These are phyloP conservation scores for Ochetophila trinervis DNA, from an alignment of 306 rosid species.

Conservation along the genomic window DNA sequence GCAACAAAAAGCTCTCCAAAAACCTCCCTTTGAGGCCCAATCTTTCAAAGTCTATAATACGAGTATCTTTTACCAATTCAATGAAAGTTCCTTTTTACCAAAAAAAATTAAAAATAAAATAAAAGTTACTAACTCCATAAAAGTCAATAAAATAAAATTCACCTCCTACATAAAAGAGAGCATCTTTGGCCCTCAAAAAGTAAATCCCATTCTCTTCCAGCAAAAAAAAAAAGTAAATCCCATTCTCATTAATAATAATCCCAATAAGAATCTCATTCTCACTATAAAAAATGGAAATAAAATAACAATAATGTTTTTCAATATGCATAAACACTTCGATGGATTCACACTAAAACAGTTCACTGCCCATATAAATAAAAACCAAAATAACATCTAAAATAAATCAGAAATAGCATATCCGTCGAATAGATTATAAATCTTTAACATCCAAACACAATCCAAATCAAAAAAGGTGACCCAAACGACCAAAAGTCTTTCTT, in stretches of 20 bases:
- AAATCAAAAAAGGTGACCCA: neutral
- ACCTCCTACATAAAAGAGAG: neutral
- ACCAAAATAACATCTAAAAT: neutral
- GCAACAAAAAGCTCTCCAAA: neutral
- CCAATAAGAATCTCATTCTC: constrained; percentile 1
- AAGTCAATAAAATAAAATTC: neutral
- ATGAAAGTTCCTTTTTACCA: too few relatives aligned
- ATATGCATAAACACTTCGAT: constrained; percentile 19
- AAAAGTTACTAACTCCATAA: neutral
- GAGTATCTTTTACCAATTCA: neutral
- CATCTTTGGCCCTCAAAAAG: neutral
- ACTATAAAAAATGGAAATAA: neutral
- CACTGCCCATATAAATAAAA: neutral
- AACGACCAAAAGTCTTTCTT: too few relatives aligned
- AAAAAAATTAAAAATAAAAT: too few relatives aligned
- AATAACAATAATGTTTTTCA: too few relatives aligned
- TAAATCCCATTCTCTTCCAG: neutral
- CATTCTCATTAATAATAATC: neutral
- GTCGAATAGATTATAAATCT: too few relatives aligned
- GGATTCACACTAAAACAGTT: neutral
- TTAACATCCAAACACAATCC: constrained; percentile 1
- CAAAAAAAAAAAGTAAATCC: neutral
- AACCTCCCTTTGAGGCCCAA: neutral
- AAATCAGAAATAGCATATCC: too few relatives aligned
- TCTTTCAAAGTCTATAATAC: neutral